These are phyloP conservation scores for Phalaenopsis aphrodite DNA, from an alignment of 106 monocot genomes.

Conservation along the genomic window DNA sequence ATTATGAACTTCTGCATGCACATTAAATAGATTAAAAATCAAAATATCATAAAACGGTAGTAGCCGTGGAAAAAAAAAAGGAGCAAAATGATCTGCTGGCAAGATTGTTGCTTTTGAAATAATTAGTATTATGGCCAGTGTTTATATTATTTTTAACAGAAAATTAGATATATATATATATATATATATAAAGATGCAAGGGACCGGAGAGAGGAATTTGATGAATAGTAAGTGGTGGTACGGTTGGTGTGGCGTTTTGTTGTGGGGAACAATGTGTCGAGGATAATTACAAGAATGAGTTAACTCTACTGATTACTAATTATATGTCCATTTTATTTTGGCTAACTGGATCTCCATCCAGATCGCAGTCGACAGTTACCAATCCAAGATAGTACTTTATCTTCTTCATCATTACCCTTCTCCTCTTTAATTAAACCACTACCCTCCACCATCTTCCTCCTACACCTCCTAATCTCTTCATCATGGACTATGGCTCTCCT, in stretches of 20 bases:
- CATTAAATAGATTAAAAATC: too few species aligned
- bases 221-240: background rate
- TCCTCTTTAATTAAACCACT: background rate
- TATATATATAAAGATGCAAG: background rate
- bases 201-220: background rate
- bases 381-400: background rate
- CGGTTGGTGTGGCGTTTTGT: slow-evolving; percentile 1
- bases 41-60: too few species aligned
- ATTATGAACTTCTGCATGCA: too few species aligned
- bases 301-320: background rate
- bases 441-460: background rate
- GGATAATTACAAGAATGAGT: background rate
- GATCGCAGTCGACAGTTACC: background rate
- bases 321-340: background rate
- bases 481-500: slow-evolving; percentile 32
- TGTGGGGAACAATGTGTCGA: background rate
- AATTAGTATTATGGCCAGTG: too few species aligned
- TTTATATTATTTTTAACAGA: too few species aligned
- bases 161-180: too few species aligned
- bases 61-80: too few species aligned
- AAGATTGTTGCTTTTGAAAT: too few species aligned
- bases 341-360: background rate
- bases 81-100: too few species aligned
- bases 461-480: background rate
- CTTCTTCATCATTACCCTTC: background rate